Conservation (phyloP, 495 filamentous ascomycete genomes). For the Paragyromitra xinjiangensis region DNA sequence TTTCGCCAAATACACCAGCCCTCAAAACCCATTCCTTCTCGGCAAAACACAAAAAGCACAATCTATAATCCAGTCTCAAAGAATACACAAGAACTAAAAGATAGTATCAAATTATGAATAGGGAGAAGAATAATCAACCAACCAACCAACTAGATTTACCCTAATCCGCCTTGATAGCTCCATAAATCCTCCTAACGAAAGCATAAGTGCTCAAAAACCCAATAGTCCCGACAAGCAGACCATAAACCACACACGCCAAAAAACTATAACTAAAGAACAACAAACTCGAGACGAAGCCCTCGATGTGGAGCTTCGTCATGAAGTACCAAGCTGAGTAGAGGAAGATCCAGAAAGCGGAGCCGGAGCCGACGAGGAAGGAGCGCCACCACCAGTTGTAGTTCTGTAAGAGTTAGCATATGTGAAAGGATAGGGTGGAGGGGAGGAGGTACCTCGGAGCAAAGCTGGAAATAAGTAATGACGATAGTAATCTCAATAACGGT, state of each 20-base stretch:
- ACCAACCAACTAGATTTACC: not conserved
- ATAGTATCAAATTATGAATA: not conserved
- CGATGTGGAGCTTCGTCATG: conserved; percentile 80
- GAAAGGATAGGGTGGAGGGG: not conserved
- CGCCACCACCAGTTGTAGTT: conserved; percentile 98
- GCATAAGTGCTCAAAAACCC: conserved; percentile 88
- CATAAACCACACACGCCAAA: conserved; percentile 85
- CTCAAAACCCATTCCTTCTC: not conserved
- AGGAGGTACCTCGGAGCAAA: conserved; percentile 71
- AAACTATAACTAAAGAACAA: conserved; percentile 87
- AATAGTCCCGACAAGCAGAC: conserved; percentile 83
- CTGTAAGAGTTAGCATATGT: conserved; percentile 55
- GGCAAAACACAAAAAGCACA: not conserved
- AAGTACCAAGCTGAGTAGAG: conserved; percentile 89
- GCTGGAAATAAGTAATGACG: conserved; percentile 84
- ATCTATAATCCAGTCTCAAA: conserved; percentile 9
- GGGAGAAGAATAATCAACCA: not conserved
- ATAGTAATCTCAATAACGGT: conserved; percentile 90
- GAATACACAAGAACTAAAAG: conserved; percentile 8
- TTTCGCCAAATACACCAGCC: not conserved
- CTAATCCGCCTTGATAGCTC: conserved; percentile 65
- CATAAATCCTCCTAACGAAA: conserved; percentile 89
- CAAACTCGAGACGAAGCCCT: conserved; percentile 79
- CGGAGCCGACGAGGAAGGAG: conserved; percentile 83
- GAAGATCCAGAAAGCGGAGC: conserved; percentile 85